Base-by-base conservation (phyloP, 257 asterid species). In the Handroanthus guayacan region DNA sequence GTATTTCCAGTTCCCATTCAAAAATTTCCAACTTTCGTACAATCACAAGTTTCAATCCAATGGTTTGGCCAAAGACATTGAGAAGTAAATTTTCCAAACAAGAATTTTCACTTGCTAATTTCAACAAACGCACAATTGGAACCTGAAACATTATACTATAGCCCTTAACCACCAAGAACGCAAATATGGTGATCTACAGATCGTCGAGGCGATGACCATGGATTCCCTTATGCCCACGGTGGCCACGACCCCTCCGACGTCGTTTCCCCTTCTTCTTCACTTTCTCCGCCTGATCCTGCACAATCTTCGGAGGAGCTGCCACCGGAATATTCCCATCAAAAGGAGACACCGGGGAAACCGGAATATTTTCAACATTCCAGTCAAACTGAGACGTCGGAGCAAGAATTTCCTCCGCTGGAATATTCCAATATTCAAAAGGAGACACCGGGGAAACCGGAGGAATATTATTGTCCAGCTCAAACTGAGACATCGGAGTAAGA, bases 151-250 rank as follows among this genome's bases (percentile, higher is more conserved):
- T 39, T 78, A 64, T 74, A 56, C 39, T n/a, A n/a, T 36, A 36
- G 56, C 57, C 69, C 72, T 16, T 34, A 67, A 20, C n/a, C 20
- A 39, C 44, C 63, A 17, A 45, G 45, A 45, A 31, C 55, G 50
- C 60, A 5, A 0, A 25, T 25, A 25, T 2, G 17, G 20, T 72
- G 72, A 43, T 48, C 80, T 74, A 79, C 56, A 76, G 81, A 45
- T 74, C 75, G 17, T 54, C 72, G 5, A 52, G 71, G 17, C 10
- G 71, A 70, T 39, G 75, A 52, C 56, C 25, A 4, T n/a, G 72
- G 47, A 3, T 9, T 2, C 56, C 52, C 9, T 39, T 7, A 11
- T 62, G 71, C 55, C 67, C 69, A 58, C 58, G 66, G 81, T 37
- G 72, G 65, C 77, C 75, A 20, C 45, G 67, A 67, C 41, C 55